Conservation (phyloP, 1,139 yeast genomes). For the Chernovozyma aurita region DNA sequence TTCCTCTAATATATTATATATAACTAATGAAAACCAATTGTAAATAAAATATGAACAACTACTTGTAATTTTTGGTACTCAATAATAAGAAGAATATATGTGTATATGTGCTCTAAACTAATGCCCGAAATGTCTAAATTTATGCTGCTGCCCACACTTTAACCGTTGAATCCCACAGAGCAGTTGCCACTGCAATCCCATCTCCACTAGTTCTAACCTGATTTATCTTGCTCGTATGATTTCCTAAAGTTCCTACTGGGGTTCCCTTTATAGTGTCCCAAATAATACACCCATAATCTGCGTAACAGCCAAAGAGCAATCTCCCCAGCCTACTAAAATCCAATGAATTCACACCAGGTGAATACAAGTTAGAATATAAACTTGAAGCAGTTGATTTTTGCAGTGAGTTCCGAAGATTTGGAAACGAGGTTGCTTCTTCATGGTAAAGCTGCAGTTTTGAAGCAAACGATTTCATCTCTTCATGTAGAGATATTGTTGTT, state of each 20-base stretch:
- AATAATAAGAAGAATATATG: no score
- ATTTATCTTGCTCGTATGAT: conserved; percentile 58
- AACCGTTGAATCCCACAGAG: conserved; percentile 68
- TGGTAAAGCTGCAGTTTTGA: background rate
- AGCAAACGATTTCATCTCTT: conserved; percentile 5
- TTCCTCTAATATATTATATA: no score
- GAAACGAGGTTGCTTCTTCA: background rate
- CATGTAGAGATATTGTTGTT: conserved; percentile 44
- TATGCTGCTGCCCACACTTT: conserved; percentile 63
- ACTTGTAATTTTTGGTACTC: no score
- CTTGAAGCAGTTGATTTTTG: conserved; percentile 9
- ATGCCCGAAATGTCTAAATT: no score
- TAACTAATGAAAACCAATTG: no score
- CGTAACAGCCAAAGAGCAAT: conserved; percentile 67
- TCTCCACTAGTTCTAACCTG: conserved; percentile 68
- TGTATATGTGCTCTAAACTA: no score
- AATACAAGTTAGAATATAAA: conserved; percentile 29
- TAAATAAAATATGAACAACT: no score
- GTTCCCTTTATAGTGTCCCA: conserved; percentile 76
- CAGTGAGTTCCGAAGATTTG: conserved; percentile 12
- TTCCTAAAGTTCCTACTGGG: conserved; percentile 56
- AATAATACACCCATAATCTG: conserved; percentile 68
- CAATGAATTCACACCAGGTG: conserved; percentile 63
- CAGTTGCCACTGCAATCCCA: conserved; percentile 69
- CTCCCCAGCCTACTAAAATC: conserved; percentile 79